A percentile compares a stretch with the other conserved stretches of the same genome.
Conservation (phyloP, 495 filamentous ascomycete genomes). For the Trichoderma asperelloides region DNA sequence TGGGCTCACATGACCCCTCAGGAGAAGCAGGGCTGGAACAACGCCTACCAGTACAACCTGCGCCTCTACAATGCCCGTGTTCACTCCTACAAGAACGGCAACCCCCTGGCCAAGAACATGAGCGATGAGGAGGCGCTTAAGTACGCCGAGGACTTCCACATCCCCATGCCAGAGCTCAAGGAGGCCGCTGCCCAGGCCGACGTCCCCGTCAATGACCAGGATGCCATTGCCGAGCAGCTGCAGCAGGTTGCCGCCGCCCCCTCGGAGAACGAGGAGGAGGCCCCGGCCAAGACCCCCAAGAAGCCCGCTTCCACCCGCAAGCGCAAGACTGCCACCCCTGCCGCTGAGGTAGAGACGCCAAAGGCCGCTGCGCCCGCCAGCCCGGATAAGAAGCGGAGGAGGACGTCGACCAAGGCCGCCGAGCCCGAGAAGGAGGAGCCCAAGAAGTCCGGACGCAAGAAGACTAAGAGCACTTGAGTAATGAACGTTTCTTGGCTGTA, state of each 20-base stretch:
- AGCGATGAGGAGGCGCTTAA: conserved; percentile 46
- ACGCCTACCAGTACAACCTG: conserved; percentile 66
- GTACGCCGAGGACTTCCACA: conserved; percentile 47
- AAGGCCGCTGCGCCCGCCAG: conserved; percentile 45
- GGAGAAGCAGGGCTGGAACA: conserved; percentile 74
- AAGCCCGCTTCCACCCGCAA: conserved; percentile 36
- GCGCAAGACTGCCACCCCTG: conserved; percentile 41
- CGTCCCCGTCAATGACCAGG: conserved; percentile 47
- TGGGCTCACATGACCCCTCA: conserved; percentile 66
- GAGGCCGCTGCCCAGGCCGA: conserved; percentile 37
- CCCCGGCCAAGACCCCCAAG: conserved; percentile 41
- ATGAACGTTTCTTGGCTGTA: conserved; percentile 10
- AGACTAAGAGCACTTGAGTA: conserved; percentile 31
- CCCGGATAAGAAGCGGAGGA: conserved; percentile 62
- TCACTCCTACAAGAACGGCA: conserved; percentile 62
- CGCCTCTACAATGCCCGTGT: conserved; percentile 63
- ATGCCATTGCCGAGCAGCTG: conserved; percentile 48
- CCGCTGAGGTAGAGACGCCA: conserved; percentile 39
- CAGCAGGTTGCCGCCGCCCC: conserved; percentile 33
- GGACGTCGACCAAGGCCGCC: conserved; percentile 33
- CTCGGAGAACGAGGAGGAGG: conserved; percentile 23
- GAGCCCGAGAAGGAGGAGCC: conserved; percentile 36
- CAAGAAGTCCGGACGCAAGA: conserved; percentile 46
- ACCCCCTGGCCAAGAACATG: conserved; percentile 54
- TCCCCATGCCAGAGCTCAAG: conserved; percentile 26